phyloP scores from a whole-genome alignment of 139 green algal species.

The Haematococcus sp. region DNA sequence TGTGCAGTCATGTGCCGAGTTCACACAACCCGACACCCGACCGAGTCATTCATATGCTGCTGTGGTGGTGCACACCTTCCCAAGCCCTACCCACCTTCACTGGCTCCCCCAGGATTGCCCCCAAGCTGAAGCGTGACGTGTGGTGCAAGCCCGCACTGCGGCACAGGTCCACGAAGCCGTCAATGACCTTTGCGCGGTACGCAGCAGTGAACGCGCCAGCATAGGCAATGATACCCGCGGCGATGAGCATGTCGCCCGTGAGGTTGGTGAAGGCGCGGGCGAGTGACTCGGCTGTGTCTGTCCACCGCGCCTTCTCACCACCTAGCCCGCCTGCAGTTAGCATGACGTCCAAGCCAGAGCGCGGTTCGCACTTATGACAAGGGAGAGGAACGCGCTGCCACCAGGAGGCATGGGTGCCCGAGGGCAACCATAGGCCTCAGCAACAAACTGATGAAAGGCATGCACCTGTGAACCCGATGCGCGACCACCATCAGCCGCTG shows the following conservation, averaged over 20 bases:
- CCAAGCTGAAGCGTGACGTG: conserved; percentile 49
- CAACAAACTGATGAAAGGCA: too few relatives aligned
- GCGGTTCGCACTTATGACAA: too few relatives aligned
- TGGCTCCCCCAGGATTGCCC: conserved; percentile 51
- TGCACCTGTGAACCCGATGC: too few relatives aligned
- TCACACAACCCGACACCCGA: too few relatives aligned
- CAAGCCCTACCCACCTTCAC: conserved; percentile 37
- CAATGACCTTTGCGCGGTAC: conserved; percentile 54
- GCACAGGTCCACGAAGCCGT: conserved; percentile 50
- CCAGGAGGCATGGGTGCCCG: too few relatives aligned
- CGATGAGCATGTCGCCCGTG: conserved; percentile 79
- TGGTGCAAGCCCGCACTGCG: conserved; percentile 35
- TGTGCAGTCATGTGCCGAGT: too few relatives aligned
- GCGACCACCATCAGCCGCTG: background rate
- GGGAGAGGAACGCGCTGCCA: too few relatives aligned
- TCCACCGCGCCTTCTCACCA: conserved; percentile 61
- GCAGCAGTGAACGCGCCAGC: conserved; percentile 66
- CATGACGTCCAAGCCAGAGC: background rate
- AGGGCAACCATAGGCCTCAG: too few relatives aligned
- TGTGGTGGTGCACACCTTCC: too few relatives aligned
- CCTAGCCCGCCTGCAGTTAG: background rate
- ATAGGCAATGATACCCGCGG: conserved; percentile 66
- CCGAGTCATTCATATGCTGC: too few relatives aligned
- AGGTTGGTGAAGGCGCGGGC: conserved; percentile 53
- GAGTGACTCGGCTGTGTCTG: conserved; percentile 51